These are phyloP conservation scores for Coemansia sp. DNA, from an alignment of 192 early-diverging fungal genomes.

Conservation along the genomic window DNA sequence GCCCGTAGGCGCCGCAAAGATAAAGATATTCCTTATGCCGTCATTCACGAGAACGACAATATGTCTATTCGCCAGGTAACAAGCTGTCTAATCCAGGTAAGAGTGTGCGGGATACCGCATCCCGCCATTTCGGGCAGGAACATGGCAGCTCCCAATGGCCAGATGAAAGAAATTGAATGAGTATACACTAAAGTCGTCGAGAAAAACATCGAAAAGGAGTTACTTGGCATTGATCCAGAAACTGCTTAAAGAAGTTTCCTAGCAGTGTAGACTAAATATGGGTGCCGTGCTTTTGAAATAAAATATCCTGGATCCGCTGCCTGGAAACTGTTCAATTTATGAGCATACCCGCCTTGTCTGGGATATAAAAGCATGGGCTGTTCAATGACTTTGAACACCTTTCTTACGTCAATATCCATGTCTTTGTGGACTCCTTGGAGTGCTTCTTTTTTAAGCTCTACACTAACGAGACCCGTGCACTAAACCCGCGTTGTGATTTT, in stretches of 20 bases:
- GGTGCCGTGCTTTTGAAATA: background rate
- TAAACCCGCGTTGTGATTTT: background rate
- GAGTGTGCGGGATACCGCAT: background rate
- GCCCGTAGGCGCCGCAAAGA: background rate
- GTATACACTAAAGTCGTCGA: constrained; percentile 6
- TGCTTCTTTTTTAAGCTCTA: background rate
- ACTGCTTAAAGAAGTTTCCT: background rate
- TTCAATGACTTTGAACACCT: background rate
- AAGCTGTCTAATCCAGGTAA: background rate
- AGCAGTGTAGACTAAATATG: background rate
- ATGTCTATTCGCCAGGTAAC: background rate
- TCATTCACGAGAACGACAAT: background rate
- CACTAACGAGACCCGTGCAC: background rate
- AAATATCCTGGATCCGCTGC: background rate
- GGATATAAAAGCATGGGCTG: background rate
- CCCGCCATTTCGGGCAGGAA: constrained; percentile 21
- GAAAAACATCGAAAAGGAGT: too few relatives aligned
- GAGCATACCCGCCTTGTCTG: constrained; percentile 4
- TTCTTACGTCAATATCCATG: background rate
- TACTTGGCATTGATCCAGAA: background rate
- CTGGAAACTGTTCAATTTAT: background rate
- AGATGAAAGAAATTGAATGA: constrained; percentile 16
- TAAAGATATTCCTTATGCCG: background rate
- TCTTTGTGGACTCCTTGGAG: background rate
- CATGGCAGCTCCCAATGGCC: constrained; percentile 3